Base-by-base conservation (phyloP, 2,329 filamentous ascomycete genomes). In the Bipolaris victoriae region DNA sequence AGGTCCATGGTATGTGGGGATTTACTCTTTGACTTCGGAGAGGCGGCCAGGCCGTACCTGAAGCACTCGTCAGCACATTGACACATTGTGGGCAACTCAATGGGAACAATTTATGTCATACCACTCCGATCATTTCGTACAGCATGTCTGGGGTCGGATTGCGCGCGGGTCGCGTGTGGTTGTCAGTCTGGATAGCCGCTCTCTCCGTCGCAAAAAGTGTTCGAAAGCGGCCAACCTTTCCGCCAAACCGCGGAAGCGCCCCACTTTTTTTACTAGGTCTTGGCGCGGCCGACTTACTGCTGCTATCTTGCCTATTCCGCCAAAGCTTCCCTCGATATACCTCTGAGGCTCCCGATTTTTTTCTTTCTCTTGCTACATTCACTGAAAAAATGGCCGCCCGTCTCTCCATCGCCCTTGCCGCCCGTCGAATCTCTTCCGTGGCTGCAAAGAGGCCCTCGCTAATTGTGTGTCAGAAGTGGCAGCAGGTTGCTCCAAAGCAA, bases 71-170 rank as follows among this genome's bases (percentile, higher is more conserved):
- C 35, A 49, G 47, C 33, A 44, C 36, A 31, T 13, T 16, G 37
- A 35, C 22, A 29, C 20, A 13, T n/a, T n/a, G 20, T 26, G 2
- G 20, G 40, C 22, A 9, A n/a, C 49, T 20, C 0, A 16, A 33
- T 31, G 24, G n/a, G 16, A 44, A 16, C 29, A 31, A 20, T n/a
- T 39, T 39, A 26, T 15, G 29, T 37, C 89, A 72, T 81, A 97
- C 95, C 80, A 97, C 89, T 78, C 91, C 95, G 79, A 99, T 95
- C 74, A 98, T 83, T 82, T 99, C 95, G 84, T 99, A 99, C 81
- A 99, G 83, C 95, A 99, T 97, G 65, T 55, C 72, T 35, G 40
- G 39, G 20, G 49, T 31, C 20, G 26, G 65, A 5, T 37, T 47
- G 44, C 44, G 46, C 46, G 46, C 46, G 46, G 48, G 39, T 55